A percentile compares a stretch with the other conserved stretches of the same genome.
These are phyloP conservation scores for Trichosporon asahii DNA, from an alignment of 1,284 basidiomycete species.

Conservation along the genomic window DNA sequence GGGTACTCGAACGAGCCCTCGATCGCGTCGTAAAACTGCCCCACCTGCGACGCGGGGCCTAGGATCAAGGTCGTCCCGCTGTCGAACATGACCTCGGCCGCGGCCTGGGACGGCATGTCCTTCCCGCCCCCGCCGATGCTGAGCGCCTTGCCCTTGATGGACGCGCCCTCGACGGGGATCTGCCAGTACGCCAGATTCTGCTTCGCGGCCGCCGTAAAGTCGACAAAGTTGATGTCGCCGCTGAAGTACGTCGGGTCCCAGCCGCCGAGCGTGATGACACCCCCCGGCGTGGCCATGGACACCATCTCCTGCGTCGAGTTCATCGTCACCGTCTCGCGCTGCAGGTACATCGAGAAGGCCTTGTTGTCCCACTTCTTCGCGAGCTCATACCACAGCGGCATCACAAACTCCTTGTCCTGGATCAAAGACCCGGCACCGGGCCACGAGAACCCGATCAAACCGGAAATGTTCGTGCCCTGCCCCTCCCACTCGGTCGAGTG, in stretches of 20 bases:
- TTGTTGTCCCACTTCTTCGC: constrained; percentile 10
- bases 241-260: constrained; percentile 63
- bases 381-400: constrained; percentile 13
- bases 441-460: constrained; percentile 57
- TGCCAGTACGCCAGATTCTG: constrained; percentile 1
- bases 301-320: constrained; percentile 56
- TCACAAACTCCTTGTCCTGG: constrained; percentile 1
- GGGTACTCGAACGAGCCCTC: constrained; percentile 12
- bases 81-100: constrained; percentile 7
- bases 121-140: not conserved
- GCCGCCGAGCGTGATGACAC: constrained; percentile 63
- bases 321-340: constrained; percentile 53
- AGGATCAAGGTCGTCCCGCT: not conserved
- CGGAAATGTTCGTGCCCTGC: constrained; percentile 42
- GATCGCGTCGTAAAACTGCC: not conserved
- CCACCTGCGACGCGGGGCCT: not conserved
- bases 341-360: constrained; percentile 24
- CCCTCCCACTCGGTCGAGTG: constrained; percentile 7
- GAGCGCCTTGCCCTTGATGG: not conserved
- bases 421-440: constrained; percentile 37
- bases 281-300: constrained; percentile 59
- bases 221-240: constrained; percentile 69
- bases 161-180: not conserved
- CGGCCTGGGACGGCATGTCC: not conserved
- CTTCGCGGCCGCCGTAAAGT: constrained; percentile 48